phyloP scores from a whole-genome alignment of 805 yeast species.

The Candida manassasensis region DNA sequence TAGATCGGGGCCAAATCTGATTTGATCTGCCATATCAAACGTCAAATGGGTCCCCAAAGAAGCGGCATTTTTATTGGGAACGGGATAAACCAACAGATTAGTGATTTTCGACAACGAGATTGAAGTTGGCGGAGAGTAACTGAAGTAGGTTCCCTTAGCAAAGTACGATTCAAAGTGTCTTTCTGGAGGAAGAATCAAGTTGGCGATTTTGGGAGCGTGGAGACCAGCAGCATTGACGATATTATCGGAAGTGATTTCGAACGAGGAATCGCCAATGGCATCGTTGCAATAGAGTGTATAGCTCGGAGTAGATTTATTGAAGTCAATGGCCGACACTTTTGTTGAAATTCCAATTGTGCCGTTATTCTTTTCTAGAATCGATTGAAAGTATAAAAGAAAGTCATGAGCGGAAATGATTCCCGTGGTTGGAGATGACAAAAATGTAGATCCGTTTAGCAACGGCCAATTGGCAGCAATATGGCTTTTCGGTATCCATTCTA shows the following conservation, averaged over 20 bases:
- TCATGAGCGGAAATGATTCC: conserved; percentile 85
- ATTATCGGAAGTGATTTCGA: conserved; percentile 46
- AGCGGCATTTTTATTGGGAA: conserved; percentile 60
- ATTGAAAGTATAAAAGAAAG: conserved; percentile 54
- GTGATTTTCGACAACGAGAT: conserved; percentile 36
- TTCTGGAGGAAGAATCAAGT: conserved; percentile 60
- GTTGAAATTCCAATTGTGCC: conserved; percentile 69
- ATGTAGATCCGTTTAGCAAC: conserved; percentile 51
- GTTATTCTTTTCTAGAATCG: conserved; percentile 49
- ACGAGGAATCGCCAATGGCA: conserved; percentile 25
- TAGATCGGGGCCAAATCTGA: conserved; percentile 84
- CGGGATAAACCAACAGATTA: conserved; percentile 59
- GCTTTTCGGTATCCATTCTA: conserved; percentile 46
- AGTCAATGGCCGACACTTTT: conserved; percentile 41
- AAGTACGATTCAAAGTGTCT: conserved; percentile 56
- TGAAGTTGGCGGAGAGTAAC: conserved; percentile 43
- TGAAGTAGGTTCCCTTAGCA: conserved; percentile 83
- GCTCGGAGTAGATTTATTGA: conserved; percentile 15
- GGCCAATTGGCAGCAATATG: conserved; percentile 57
- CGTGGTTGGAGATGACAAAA: conserved; percentile 71
- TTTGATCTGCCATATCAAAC: conserved; percentile 71
- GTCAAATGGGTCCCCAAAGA: conserved; percentile 89
- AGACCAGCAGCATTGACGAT: conserved; percentile 80
- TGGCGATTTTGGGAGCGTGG: conserved; percentile 66
- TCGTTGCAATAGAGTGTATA: conserved; percentile 24